Percentiles rank a stretch among this genome's conserved stretches.
phyloP scores from a whole-genome alignment of 202 grass and related monocot genomes.

The Digitaria exilis region DNA sequence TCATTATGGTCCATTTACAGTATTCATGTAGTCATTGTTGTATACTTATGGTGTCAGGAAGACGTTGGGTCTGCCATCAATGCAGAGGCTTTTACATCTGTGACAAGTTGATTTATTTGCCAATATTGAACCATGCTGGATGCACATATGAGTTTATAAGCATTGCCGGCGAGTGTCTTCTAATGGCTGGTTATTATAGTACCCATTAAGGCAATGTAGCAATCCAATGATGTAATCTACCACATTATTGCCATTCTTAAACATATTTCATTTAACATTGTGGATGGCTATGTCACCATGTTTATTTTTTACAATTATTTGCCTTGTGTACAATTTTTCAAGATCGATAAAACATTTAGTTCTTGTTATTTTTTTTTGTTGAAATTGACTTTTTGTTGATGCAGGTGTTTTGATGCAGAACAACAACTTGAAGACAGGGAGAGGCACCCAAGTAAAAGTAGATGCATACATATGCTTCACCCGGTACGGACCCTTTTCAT shows the following conservation, averaged over 20 bases:
- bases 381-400: constrained; percentile 39
- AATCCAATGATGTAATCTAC: constrained; percentile 7
- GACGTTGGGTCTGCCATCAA: constrained; percentile 88
- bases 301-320: constrained; percentile 1
- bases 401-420: constrained; percentile 83
- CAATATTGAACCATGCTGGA: constrained; percentile 17
- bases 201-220: background rate
- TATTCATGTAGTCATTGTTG: constrained; percentile 90
- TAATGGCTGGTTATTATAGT: background rate
- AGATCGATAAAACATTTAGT: constrained; percentile 5
- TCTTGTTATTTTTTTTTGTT: constrained; percentile 3
- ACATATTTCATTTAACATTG: background rate
- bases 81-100: constrained; percentile 93
- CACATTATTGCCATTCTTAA: background rate
- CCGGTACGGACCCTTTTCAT: constrained; percentile 58
- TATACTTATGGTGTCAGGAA: constrained; percentile 90
- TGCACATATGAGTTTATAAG: background rate
- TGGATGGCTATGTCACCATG: background rate
- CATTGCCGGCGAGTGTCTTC: background rate
- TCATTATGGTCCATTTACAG: constrained; percentile 98
- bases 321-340: constrained; percentile 5
- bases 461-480: constrained; percentile 76
- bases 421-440: constrained; percentile 83
- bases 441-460: constrained; percentile 70
- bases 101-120: constrained; percentile 53